Percentiles rank a stretch among this genome's conserved stretches.
Conservation (phyloP, 2,329 filamentous ascomycete genomes). For the Fusarium sp. region DNA sequence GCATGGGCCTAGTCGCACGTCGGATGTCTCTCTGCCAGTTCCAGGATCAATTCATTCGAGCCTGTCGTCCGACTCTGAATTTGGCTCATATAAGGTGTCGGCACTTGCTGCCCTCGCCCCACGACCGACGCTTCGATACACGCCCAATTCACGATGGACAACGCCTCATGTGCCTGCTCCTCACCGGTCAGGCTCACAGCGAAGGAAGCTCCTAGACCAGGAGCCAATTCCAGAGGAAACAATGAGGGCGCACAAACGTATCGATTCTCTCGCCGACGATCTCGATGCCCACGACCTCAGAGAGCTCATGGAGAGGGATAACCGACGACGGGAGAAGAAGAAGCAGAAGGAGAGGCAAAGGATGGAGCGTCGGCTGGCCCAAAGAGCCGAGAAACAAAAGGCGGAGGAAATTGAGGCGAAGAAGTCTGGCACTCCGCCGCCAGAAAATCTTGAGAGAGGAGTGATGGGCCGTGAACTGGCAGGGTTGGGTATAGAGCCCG, state of each 20-base stretch:
- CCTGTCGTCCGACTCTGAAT: slow-evolving; percentile 80
- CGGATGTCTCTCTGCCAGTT: slow-evolving; percentile 80
- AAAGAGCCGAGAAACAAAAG: slow-evolving; percentile 74
- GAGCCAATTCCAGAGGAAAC: slow-evolving; percentile 71
- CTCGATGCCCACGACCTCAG: slow-evolving; percentile 86
- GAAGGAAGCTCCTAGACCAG: slow-evolving; percentile 63
- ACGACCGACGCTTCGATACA: slow-evolving; percentile 83
- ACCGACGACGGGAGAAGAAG: slow-evolving; percentile 82
- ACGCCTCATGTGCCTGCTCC: slow-evolving; percentile 59
- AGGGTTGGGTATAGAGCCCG: slow-evolving; percentile 67
- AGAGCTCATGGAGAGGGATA: slow-evolving; percentile 90
- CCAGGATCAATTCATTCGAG: slow-evolving; percentile 81
- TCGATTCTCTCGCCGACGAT: slow-evolving; percentile 83
- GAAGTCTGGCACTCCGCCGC: slow-evolving; percentile 62
- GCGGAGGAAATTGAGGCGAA: slow-evolving; percentile 67
- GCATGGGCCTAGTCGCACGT: slow-evolving; percentile 71
- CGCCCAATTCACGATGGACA: slow-evolving; percentile 71
- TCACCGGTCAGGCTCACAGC: slow-evolving; percentile 61
- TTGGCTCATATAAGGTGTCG: slow-evolving; percentile 81
- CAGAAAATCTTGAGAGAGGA: slow-evolving; percentile 69
- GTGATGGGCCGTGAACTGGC: slow-evolving; percentile 69
- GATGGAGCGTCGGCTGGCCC: slow-evolving; percentile 72
- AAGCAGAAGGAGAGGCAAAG: slow-evolving; percentile 75
- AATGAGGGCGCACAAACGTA: slow-evolving; percentile 69
- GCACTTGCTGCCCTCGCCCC: slow-evolving; percentile 85